Evolutionary conservation across 106 monocot genomes (phyloP), one percentile per base, ranked within the genome.

Genomic region (Allium sativum): DNA sequence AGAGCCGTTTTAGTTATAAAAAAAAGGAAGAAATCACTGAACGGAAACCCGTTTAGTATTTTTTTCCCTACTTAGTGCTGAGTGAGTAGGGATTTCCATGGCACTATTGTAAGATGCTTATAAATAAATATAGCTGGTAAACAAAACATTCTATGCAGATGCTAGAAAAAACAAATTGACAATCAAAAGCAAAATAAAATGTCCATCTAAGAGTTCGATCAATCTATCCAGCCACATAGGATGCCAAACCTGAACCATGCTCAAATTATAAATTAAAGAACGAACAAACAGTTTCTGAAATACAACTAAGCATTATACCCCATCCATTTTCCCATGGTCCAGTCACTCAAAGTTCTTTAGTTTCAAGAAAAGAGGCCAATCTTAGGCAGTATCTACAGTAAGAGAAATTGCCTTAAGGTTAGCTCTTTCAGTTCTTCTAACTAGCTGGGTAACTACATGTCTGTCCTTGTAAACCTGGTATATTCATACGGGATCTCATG

Each of bases 351-450:
- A 78, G 68, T 72, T 76, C 71, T 79, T 76, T 8, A 84, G 79
- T 8, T 72, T 72, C 71, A 84, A 53, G 65, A 56, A 21, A 55
- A 72, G 76, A 42, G 83, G 78, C 42, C 85, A 81, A 72, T 78
- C 78, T 46, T 72, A 53, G 10, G 85, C 81, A 41, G 81, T 73
- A 72, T 86, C 85, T 6, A 76, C 85, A 42, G 81, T 86, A 48
- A 86, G 78, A 31, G 78, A 81, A 59, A 86, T 78, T 45, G 85
- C 85, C 72, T 86, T 86, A 68, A 81, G 81, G 12, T 78, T 78
- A 67, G 85, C 81, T 62, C 75, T 81, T 74, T 86, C 85, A 70
- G 85, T 81, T 72, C 85, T 86, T 63, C 75, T 74, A 45, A 86
- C 81, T 48, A 86, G 81, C 52, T 86, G 85, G 8, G 71, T 78